Evolutionary conservation across 768 basidiomycete species (phyloP).

Genomic region (Auricularia cornea): DNA sequence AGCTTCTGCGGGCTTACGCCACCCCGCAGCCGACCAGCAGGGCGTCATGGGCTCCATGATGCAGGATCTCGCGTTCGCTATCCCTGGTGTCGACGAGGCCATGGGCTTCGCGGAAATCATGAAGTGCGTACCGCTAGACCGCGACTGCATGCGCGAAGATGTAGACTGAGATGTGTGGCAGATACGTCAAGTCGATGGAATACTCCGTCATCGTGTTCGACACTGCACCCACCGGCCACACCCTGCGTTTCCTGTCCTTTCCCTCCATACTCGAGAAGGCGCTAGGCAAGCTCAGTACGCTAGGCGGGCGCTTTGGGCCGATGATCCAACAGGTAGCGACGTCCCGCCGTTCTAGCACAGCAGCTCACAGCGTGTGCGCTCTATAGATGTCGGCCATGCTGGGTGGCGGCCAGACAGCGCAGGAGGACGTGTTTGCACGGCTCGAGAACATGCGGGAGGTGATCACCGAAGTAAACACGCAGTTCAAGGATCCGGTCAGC

Average conservation of each 20-base stretch:
- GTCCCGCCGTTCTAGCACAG: background rate
- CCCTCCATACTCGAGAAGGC: conserved; percentile 97
- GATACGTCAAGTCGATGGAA: conserved; percentile 99
- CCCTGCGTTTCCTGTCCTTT: conserved; percentile 97
- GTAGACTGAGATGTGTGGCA: conserved; percentile 21
- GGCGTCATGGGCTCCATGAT: conserved; percentile 99
- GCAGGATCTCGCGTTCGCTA: conserved; percentile 98
- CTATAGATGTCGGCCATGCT: conserved; percentile 89
- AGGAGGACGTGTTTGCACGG: conserved; percentile 99
- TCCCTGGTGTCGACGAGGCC: conserved; percentile 98
- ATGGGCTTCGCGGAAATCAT: conserved; percentile 99
- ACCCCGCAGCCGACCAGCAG: conserved; percentile 61
- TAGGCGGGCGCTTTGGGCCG: conserved; percentile 93
- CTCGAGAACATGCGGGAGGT: conserved; percentile 94
- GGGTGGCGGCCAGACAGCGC: conserved; percentile 82
- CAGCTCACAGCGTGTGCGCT: background rate
- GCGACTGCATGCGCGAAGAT: background rate
- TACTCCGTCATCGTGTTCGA: conserved; percentile 99
- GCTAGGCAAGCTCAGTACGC: conserved; percentile 82
- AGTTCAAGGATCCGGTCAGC: conserved; percentile 96
- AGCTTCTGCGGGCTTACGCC: background rate
- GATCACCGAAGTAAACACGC: conserved; percentile 97
- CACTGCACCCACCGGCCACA: conserved; percentile 98
- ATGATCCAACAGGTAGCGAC: conserved; percentile 76
- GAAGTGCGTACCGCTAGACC: conserved; percentile 56